Conservation (phyloP, 2,329 filamentous ascomycete genomes). For the Fusarium lyarnte region DNA sequence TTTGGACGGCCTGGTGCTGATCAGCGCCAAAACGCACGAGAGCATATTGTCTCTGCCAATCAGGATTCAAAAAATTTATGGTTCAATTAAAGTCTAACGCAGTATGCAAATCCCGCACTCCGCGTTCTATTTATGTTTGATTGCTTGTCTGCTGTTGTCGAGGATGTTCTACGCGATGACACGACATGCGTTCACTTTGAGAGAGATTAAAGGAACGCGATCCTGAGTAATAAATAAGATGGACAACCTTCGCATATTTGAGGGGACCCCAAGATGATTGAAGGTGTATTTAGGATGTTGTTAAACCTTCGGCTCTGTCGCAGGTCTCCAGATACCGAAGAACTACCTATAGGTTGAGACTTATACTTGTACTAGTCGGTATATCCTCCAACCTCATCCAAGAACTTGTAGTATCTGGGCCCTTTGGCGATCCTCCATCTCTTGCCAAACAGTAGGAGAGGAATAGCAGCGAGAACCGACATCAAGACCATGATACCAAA, state of each 20-base stretch:
- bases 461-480: neutral
- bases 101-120: neutral
- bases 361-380: neutral
- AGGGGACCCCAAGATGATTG: too few species aligned
- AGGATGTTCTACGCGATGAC: neutral
- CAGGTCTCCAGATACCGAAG: too few species aligned
- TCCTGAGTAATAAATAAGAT: too few species aligned
- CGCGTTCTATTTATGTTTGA: neutral
- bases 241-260: too few species aligned
- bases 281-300: too few species aligned
- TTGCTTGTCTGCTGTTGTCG: neutral
- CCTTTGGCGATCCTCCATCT: neutral
- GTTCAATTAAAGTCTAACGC: neutral
- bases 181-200: accelerated
- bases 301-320: too few species aligned
- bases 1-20: neutral
- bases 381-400: neutral
- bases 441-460: neutral
- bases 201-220: too few species aligned
- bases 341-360: neutral
- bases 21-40: neutral
- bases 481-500: neutral
- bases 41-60: accelerated
- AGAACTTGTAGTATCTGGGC: neutral
- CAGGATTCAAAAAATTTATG: accelerated